Evolutionary conservation across 1,284 basidiomycete species (phyloP), one percentile per base, ranked within the genome.

Genomic region (Anthracocystis walkeri): DNA sequence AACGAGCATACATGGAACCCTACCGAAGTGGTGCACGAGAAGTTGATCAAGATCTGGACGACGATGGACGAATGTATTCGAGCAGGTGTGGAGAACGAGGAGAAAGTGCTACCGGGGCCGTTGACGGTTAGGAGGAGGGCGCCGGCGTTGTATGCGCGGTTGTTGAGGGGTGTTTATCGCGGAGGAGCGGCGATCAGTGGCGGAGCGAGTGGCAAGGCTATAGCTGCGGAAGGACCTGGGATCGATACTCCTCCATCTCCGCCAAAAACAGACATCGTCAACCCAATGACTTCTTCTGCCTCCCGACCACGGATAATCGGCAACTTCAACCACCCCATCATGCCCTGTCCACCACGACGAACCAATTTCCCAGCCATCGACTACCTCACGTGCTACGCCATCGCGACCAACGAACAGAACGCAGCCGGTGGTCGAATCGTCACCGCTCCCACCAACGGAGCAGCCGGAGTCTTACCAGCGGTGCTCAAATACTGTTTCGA

Each of bases 1-100:
- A 98, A 98, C 81, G 95, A 97, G 86, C 89, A 91, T 70, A 79
- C 77, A 2, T 79, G 80, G 78, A 72, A 79, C 38, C 73, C 63
- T 18, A 57, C 78, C 14, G 81, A 81, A 49, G 74, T 83, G 45
- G 79, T 85, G 10, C 64, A 77, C 31, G 71, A 58, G 3, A 80
- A 82, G 56, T 58, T 81, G 12, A 60, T 66, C 66, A 70, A 68
- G 60, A 94, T 97, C 58, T 97, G 95, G 94, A 84, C 87, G 53
- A 92, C 94, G 2, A 97, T 97, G 95, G 95, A 97, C 84, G 90
- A 91, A 63, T 96, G 94, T 83, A 97, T 97, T 73, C 91, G 91
- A 21, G 89, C 90, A 3, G 95, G 95, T 25, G 94, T 97, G 18
- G 91, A 92, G 10, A 89, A 92, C 0, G 87, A 88, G 0, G 93